Conservation (phyloP, 306 rosid species). For the Betula pendula region DNA sequence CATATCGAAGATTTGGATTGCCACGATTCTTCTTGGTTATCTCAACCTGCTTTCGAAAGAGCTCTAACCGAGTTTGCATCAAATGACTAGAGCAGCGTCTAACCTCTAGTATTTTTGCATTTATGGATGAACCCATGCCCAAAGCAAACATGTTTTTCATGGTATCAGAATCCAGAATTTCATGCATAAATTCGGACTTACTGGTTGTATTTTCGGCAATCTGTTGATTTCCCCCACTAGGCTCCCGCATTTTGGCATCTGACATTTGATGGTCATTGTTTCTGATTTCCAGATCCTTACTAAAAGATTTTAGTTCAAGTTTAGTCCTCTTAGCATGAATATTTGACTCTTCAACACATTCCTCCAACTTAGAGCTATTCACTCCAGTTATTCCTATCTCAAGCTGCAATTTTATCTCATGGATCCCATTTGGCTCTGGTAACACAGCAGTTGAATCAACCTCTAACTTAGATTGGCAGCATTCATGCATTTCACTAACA, state of each 20-base stretch:
- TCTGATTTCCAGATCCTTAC: constrained; percentile 49
- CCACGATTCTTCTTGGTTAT: constrained; percentile 56
- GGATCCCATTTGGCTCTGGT: constrained; percentile 35
- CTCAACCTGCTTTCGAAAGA: constrained; percentile 78
- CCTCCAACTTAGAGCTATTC: constrained; percentile 45
- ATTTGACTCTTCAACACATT: constrained; percentile 81
- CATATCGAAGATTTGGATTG: constrained; percentile 67
- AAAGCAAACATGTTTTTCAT: constrained; percentile 56
- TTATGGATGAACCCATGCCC: constrained; percentile 48
- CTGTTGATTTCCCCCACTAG: constrained; percentile 30
- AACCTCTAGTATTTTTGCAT: constrained; percentile 51
- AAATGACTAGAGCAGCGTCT: constrained; percentile 42
- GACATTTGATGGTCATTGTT: constrained; percentile 50
- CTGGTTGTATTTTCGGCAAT: constrained; percentile 32
- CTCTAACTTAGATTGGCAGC: constrained; percentile 31
- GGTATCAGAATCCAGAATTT: constrained; percentile 45
- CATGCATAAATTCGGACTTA: constrained; percentile 32
- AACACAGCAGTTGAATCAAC: background rate
- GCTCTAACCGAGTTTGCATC: constrained; percentile 40
- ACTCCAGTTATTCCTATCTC: constrained; percentile 77
- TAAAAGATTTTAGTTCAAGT: constrained; percentile 39
- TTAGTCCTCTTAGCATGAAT: constrained; percentile 40
- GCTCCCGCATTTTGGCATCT: constrained; percentile 34
- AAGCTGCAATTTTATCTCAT: constrained; percentile 65
- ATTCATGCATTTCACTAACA: constrained; percentile 31